phyloP scores from a whole-genome alignment of 2,329 filamentous ascomycete species.

The Blastomyces silverae region DNA sequence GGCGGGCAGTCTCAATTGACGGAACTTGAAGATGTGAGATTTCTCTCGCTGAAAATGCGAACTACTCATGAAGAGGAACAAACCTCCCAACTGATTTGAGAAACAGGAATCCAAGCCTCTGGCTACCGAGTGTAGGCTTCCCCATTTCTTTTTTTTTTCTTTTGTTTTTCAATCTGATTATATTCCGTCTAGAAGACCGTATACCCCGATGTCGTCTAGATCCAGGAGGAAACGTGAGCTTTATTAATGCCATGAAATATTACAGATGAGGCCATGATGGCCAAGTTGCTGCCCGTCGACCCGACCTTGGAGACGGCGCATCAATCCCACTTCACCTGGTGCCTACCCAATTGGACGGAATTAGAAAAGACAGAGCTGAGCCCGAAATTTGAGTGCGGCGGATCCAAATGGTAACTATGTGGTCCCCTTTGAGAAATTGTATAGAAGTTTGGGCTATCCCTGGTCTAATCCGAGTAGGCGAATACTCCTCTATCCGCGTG shows the following conservation, averaged over 20 bases:
- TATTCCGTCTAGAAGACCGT: neutral
- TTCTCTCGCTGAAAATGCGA: neutral
- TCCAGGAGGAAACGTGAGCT: neutral
- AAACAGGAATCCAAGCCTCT: conserved; percentile 2
- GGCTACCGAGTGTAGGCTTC: conserved; percentile 1
- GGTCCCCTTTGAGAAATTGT: neutral
- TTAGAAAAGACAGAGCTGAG: conserved; percentile 77
- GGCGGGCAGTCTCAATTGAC: neutral
- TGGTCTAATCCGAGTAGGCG: conserved; percentile 6
- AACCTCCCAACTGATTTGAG: neutral
- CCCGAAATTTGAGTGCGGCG: conserved; percentile 77
- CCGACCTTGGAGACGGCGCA: conserved; percentile 74
- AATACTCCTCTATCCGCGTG: conserved; percentile 14
- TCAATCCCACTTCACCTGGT: conserved; percentile 75
- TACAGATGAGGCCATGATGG: conserved; percentile 76
- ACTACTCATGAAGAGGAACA: neutral
- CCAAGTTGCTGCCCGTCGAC: conserved; percentile 65
- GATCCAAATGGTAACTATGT: conserved; percentile 68
- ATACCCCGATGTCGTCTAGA: neutral
- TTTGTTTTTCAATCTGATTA: too few relatives aligned
- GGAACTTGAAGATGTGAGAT: conserved; percentile 10
- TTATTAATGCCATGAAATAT: neutral
- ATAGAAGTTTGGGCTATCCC: neutral
- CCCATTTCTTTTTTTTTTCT: neutral
- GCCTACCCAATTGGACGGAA: conserved; percentile 73